Conservation (phyloP, 768 basidiomycete species). For the Pulveroboletus ravenelii region DNA sequence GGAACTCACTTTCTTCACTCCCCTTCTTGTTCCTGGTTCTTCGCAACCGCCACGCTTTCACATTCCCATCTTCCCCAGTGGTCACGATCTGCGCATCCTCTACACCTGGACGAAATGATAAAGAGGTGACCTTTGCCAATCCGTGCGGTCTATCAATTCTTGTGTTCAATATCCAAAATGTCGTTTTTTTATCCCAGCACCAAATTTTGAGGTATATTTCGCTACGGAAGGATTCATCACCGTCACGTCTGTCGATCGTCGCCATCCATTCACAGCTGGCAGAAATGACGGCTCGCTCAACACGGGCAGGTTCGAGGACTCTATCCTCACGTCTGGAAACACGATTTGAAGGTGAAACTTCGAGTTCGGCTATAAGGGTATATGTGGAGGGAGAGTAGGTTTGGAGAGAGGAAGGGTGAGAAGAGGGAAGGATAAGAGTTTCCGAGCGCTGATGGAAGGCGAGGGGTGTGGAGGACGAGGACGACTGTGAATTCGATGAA, state of each 20-base stretch:
- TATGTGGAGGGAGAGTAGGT: conserved; percentile 74
- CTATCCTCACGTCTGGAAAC: conserved; percentile 79
- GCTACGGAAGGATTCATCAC: conserved; percentile 56
- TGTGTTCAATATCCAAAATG: conserved; percentile 75
- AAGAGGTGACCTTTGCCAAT: conserved; percentile 48
- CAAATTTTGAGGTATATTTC: conserved; percentile 89
- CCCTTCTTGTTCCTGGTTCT: conserved; percentile 42
- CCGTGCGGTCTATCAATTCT: conserved; percentile 89
- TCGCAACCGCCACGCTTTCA: conserved; percentile 79
- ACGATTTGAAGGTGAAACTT: conserved; percentile 90
- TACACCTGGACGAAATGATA: conserved; percentile 61
- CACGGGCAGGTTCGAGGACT: conserved; percentile 65
- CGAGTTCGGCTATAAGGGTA: conserved; percentile 76
- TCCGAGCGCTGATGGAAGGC: conserved; percentile 70
- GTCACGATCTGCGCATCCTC: conserved; percentile 55
- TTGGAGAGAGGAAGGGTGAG: conserved; percentile 94
- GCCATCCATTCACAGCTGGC: conserved; percentile 85
- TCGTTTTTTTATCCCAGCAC: conserved; percentile 68
- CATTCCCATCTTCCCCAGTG: conserved; percentile 65
- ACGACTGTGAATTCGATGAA: conserved; percentile 31
- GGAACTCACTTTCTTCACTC: conserved; percentile 46
- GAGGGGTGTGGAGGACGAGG: conserved; percentile 53
- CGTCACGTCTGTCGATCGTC: conserved; percentile 73
- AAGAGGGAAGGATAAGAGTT: conserved; percentile 83
- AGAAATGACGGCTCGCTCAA: conserved; percentile 67